These are phyloP conservation scores for Phytophthora colocasiae DNA, from an alignment of 352 stramenopile species.

Conservation along the genomic window DNA sequence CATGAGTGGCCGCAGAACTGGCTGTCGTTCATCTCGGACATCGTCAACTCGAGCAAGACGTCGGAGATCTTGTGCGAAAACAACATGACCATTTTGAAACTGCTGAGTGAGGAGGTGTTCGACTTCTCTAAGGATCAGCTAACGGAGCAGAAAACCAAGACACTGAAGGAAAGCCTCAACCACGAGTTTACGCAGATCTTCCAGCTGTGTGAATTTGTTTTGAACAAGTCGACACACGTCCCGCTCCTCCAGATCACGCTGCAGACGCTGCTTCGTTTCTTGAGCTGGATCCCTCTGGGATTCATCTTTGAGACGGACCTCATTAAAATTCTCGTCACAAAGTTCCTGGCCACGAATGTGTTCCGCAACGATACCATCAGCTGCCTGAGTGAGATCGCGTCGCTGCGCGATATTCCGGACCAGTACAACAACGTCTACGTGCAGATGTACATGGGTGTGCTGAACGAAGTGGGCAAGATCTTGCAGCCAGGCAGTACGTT, in stretches of 20 bases:
- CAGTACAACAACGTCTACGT: constrained; percentile 96
- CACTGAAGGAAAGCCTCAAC: constrained; percentile 98
- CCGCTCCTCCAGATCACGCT: constrained; percentile 96
- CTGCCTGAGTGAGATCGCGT: constrained; percentile 98
- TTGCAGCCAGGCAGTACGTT: constrained; percentile 93
- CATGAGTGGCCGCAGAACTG: constrained; percentile 99
- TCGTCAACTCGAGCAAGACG: constrained; percentile 94
- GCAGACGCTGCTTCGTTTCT: constrained; percentile 97
- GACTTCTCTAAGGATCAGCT: constrained; percentile 99
- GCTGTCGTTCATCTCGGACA: constrained; percentile 98
- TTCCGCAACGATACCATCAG: constrained; percentile 98
- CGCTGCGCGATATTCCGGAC: constrained; percentile 90
- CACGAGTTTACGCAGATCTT: constrained; percentile 99
- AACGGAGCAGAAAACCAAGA: constrained; percentile 98
- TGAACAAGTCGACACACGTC: constrained; percentile 94
- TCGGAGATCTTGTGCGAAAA: constrained; percentile 99
- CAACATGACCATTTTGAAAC: constrained; percentile 99
- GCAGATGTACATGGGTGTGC: constrained; percentile 95
- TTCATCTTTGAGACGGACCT: constrained; percentile 99
- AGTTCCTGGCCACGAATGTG: constrained; percentile 94
- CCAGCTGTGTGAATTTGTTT: constrained; percentile 98
- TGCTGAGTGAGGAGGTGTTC: constrained; percentile 99
- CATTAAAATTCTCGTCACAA: constrained; percentile 96
- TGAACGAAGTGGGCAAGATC: constrained; percentile 93
- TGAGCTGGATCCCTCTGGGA: constrained; percentile 98